These are phyloP conservation scores for Ustilago trichophora DNA, from an alignment of 1,284 basidiomycete genomes.

Conservation along the genomic window DNA sequence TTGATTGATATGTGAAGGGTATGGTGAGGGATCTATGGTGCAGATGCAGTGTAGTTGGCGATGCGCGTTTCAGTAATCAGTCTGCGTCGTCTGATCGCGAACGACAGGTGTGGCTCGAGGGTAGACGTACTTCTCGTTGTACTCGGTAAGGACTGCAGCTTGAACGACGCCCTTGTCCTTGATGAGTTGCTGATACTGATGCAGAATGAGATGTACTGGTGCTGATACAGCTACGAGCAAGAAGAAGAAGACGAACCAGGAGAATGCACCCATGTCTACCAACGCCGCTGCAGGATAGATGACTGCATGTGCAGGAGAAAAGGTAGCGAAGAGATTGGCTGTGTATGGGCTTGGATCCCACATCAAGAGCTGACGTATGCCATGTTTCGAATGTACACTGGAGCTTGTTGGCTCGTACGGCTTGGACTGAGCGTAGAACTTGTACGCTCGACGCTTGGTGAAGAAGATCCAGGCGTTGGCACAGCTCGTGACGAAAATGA, in stretches of 20 bases:
- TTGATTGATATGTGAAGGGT: background rate
- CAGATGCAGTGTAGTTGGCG: too few species aligned
- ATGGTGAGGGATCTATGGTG: too few species aligned
- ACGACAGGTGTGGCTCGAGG: slow-evolving; percentile 46
- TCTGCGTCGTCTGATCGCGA: slow-evolving; percentile 48
- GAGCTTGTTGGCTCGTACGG: slow-evolving; percentile 20
- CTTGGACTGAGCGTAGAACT: slow-evolving; percentile 38
- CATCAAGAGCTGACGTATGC: slow-evolving; percentile 38
- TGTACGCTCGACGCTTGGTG: slow-evolving; percentile 41
- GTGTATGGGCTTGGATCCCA: slow-evolving; percentile 42
- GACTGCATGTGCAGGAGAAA: slow-evolving; percentile 37
- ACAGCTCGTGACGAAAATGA: slow-evolving; percentile 25
- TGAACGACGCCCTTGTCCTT: slow-evolving; percentile 48
- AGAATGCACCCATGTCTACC: slow-evolving; percentile 16
- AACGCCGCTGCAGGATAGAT: slow-evolving; percentile 28
- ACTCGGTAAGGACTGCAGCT: slow-evolving; percentile 52
- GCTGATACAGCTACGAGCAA: slow-evolving; percentile 25
- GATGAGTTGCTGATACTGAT: slow-evolving; percentile 45
- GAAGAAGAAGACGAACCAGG: slow-evolving; percentile 32
- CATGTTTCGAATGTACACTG: slow-evolving; percentile 29
- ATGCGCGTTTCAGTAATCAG: slow-evolving; percentile 12
- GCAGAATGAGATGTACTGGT: slow-evolving; percentile 37
- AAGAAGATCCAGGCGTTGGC: slow-evolving; percentile 50
- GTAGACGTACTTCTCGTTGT: slow-evolving; percentile 55
- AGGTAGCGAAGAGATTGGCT: slow-evolving; percentile 38